Base-by-base conservation (phyloP, 1,139 yeast species). In the Debaryomyces coudertii region DNA sequence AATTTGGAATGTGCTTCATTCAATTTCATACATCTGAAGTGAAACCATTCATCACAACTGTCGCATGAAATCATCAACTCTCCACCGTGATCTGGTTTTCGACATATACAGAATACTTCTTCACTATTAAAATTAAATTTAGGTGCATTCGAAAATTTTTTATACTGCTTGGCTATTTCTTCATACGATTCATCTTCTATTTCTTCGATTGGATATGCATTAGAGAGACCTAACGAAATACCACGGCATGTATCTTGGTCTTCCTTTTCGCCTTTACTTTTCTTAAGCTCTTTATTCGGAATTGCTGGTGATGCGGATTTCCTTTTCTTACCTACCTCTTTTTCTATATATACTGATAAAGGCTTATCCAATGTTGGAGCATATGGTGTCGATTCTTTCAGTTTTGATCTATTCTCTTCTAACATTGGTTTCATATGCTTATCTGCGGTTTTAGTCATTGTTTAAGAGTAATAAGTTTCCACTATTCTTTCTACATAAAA, bases 31-130 rank as follows among this genome's bases (percentile, higher is more conserved):
- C 97, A 92, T 41, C 71, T 73, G 62, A 92, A 89, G 65, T 92
- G 97, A 60, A 78, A 92, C 98, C 98, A 92, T 53, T 89, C 96
- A 59, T 90, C 97, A 66, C 98, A 92, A 6, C 90, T 92, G 62
- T 90, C 97, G 62, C 98, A 92, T 0, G 88, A 90, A 18, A 92
- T 87, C 97, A 90, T 90, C 51, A 86, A 62, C 62, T 87, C 87
- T 1, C 79, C 80, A 1, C 93, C 95, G 50, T 77, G 74, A 58
- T 92, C 97, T 0, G 92, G 87, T 49, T 77, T 79, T 36, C 95
- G 76, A 62, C 98, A 92, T 0, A 85, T 68, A 62, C 98, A 92
- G 57, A 76, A 90, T 8, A 89, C 69, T 50, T 85, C 93, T 51
- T 84, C 87, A 39, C 82, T 70, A 53, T 76, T 68, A 40, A 71